Conservation (phyloP, 1,284 basidiomycete species). For the Takashimella tepidaria region DNA sequence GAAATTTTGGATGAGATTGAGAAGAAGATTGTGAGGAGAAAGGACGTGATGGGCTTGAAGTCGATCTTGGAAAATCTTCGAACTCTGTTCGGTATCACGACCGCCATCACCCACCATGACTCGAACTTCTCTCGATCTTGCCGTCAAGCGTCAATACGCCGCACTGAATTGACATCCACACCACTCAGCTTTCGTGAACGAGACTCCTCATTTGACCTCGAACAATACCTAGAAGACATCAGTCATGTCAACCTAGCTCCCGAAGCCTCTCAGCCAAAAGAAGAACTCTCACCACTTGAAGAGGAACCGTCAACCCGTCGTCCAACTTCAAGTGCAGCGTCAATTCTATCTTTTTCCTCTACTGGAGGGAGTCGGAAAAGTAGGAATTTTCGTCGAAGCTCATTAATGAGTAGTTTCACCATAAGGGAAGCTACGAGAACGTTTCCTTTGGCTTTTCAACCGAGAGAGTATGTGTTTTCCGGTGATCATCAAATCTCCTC, state of each 20-base stretch:
- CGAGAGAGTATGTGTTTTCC: neutral
- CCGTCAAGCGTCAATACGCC: neutral
- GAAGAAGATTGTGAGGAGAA: slow-evolving; percentile 15
- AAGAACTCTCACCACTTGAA: neutral
- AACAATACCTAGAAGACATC: slow-evolving; percentile 32
- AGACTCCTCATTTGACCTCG: slow-evolving; percentile 31
- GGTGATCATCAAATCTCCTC: neutral
- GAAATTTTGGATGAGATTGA: slow-evolving; percentile 16
- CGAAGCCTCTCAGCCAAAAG: neutral
- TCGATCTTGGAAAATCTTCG: slow-evolving; percentile 11
- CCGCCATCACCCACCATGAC: neutral
- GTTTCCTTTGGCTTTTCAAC: neutral
- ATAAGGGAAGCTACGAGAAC: slow-evolving; percentile 17
- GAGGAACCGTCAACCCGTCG: neutral
- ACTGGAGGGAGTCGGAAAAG: neutral
- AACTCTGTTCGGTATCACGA: neutral
- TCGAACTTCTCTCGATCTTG: neutral
- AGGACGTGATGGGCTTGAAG: slow-evolving; percentile 19
- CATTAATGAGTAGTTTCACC: slow-evolving; percentile 14
- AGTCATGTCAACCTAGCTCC: slow-evolving; percentile 2
- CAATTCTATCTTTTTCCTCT: neutral
- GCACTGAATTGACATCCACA: neutral
- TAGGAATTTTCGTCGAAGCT: slow-evolving; percentile 1
- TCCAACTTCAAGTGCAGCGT: neutral
- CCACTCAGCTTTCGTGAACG: slow-evolving; percentile 10